A percentile compares a stretch with the other conserved stretches of the same genome.
Conservation (phyloP, 2,329 filamentous ascomycete species). For the Septoria linicola region DNA sequence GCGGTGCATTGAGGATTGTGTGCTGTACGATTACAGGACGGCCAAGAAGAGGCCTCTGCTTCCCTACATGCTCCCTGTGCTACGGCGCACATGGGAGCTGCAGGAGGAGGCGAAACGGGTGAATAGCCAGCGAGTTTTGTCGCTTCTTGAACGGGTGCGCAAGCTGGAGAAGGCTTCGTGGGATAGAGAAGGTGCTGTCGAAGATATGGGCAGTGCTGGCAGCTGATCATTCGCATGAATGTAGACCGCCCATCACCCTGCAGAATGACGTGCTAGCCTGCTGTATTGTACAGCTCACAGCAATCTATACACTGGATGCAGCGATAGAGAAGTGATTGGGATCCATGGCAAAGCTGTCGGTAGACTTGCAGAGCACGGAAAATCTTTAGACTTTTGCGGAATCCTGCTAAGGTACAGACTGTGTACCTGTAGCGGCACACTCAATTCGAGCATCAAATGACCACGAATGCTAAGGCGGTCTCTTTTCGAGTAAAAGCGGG, state of each 20-base stretch:
- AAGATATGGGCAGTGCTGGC: slow-evolving; percentile 40
- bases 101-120: slow-evolving; percentile 60
- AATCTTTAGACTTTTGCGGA: no score
- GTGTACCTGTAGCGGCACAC: no score
- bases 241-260: not conserved
- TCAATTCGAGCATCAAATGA: no score
- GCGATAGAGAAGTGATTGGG: not conserved
- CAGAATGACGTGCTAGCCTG: not conserved
- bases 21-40: slow-evolving; percentile 70
- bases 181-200: slow-evolving; percentile 68
- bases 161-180: slow-evolving; percentile 70
- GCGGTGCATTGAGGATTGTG: slow-evolving; percentile 72
- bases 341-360: slow-evolving; percentile 2
- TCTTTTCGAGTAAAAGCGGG: no score
- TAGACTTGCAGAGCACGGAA: not conserved
- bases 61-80: slow-evolving; percentile 61
- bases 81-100: slow-evolving; percentile 58
- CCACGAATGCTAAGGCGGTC: no score
- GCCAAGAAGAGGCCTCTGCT: slow-evolving; percentile 58
- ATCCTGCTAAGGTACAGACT: no score
- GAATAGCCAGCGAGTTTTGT: slow-evolving; percentile 55
- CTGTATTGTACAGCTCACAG: no score
- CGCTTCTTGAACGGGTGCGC: slow-evolving; percentile 59
- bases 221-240: slow-evolving; percentile 6
- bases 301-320: no score